Evolutionary conservation across 805 yeast genomes (phyloP).

Genomic region (Metschnikowia matae): DNA sequence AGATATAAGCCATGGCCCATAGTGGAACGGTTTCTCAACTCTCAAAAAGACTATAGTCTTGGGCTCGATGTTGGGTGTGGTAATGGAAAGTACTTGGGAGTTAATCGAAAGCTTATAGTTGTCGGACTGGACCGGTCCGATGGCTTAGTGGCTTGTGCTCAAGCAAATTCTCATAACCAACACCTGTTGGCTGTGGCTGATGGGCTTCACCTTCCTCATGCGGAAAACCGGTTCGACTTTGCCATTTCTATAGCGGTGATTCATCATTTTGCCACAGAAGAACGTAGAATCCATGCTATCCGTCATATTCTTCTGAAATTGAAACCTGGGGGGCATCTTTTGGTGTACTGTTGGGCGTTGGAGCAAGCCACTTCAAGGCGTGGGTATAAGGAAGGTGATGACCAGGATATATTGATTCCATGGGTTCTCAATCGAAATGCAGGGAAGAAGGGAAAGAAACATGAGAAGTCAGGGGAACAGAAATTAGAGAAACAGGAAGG

Average conservation of each 20-base stretch:
- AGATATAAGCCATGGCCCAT: conserved; percentile 98
- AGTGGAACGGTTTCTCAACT: conserved; percentile 64
- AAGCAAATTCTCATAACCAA: conserved; percentile 28
- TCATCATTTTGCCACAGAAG: conserved; percentile 88
- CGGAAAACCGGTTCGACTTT: conserved; percentile 54
- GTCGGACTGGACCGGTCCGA: conserved; percentile 74
- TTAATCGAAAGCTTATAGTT: conserved; percentile 64
- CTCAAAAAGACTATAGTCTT: conserved; percentile 49
- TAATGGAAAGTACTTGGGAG: conserved; percentile 83
- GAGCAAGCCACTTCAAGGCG: conserved; percentile 86
- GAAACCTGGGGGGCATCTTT: conserved; percentile 56
- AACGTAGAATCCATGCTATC: conserved; percentile 75
- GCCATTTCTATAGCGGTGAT: conserved; percentile 94
- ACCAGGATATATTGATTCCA: conserved; percentile 91
- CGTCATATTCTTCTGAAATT: conserved; percentile 60
- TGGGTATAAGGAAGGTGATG: conserved; percentile 88
- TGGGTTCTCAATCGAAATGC: conserved; percentile 73
- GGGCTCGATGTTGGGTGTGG: conserved; percentile 98
- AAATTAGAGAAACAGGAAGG: no score
- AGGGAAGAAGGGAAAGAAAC: conserved; percentile 26
- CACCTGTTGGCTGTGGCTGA: conserved; percentile 75
- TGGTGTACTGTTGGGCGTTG: conserved; percentile 94
- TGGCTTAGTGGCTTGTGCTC: conserved; percentile 65
- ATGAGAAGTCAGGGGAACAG: background rate
- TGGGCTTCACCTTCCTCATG: conserved; percentile 55